phyloP scores from a whole-genome alignment of 2,329 filamentous ascomycete species.

The Ophiostoma pallidulum region DNA sequence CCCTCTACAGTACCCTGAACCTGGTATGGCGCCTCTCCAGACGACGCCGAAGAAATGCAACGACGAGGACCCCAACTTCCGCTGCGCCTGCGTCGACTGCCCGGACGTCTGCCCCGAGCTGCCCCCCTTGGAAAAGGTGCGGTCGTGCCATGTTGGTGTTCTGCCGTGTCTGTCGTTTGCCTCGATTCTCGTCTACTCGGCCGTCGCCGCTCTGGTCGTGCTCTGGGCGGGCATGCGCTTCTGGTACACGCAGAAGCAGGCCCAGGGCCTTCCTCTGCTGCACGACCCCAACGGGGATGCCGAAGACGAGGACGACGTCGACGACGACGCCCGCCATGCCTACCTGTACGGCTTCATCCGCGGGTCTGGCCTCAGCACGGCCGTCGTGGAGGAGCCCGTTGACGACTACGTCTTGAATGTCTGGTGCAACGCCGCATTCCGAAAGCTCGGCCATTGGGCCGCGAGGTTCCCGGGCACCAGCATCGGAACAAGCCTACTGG shows the following conservation, averaged over 20 bases:
- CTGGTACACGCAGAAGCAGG: conserved; percentile 24
- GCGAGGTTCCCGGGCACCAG: conserved; percentile 79
- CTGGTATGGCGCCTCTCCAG: conserved; percentile 60
- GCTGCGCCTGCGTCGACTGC: conserved; percentile 91
- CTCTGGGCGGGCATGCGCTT: conserved; percentile 67
- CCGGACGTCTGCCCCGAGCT: conserved; percentile 75
- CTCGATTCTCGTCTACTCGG: conserved; percentile 75
- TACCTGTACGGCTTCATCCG: conserved; percentile 11
- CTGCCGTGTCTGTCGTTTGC: conserved; percentile 92
- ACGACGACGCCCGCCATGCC: conserved; percentile 53
- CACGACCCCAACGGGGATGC: conserved; percentile 68
- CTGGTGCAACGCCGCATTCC: conserved; percentile 71
- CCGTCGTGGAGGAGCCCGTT: conserved; percentile 38
- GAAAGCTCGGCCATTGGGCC: conserved; percentile 66
- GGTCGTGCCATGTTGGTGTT: conserved; percentile 71
- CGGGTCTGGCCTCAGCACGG: neutral
- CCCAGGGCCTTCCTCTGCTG: conserved; percentile 74
- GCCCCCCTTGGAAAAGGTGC: conserved; percentile 59
- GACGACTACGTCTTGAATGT: conserved; percentile 77
- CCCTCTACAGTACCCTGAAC: conserved; percentile 51
- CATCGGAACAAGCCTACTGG: conserved; percentile 62
- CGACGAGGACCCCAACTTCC: conserved; percentile 72
- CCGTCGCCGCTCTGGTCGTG: conserved; percentile 61
- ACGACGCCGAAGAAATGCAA: conserved; percentile 81
- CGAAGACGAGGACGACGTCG: conserved; percentile 71